Conservation (phyloP, 495 filamentous ascomycete species). For the Viridothelium virens region DNA sequence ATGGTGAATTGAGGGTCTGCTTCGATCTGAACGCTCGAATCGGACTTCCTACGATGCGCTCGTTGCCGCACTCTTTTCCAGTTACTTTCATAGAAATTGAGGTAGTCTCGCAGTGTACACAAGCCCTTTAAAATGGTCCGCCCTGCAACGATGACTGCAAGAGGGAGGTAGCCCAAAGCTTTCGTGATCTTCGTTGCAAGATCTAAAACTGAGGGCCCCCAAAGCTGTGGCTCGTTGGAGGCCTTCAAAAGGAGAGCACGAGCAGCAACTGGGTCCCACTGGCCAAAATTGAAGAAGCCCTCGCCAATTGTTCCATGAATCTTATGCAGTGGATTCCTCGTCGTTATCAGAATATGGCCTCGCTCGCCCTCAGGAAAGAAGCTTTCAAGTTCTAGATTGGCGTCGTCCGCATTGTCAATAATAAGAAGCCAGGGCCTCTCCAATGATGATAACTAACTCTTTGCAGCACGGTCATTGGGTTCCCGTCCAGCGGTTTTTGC, state of each 20-base stretch:
- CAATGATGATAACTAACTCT: conserved; percentile 32
- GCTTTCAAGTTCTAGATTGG: conserved; percentile 29
- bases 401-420: conserved; percentile 44
- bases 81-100: conserved; percentile 9
- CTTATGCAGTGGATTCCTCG: conserved; percentile 32
- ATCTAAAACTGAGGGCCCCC: conserved; percentile 12
- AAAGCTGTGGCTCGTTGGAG: conserved; percentile 15
- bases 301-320: conserved; percentile 33
- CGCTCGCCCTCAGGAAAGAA: conserved; percentile 32
- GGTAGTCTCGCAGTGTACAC: conserved; percentile 17
- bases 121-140: conserved; percentile 20
- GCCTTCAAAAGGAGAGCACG: conserved; percentile 36
- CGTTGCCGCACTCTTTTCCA: background rate
- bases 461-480: conserved; percentile 26
- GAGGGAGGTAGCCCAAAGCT: conserved; percentile 24
- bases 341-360: conserved; percentile 38
- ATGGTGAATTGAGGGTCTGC: conserved; percentile 15
- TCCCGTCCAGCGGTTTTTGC: conserved; percentile 18
- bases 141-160: conserved; percentile 30
- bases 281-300: no score
- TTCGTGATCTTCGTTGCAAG: background rate
- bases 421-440: conserved; percentile 39
- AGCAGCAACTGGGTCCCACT: conserved; percentile 26
- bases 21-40: background rate
- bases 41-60: no score